Percentiles rank a stretch among this genome's conserved stretches.
Evolutionary conservation across 306 rosid genomes (phyloP).

Genomic region (Coriaria nepalensis): DNA sequence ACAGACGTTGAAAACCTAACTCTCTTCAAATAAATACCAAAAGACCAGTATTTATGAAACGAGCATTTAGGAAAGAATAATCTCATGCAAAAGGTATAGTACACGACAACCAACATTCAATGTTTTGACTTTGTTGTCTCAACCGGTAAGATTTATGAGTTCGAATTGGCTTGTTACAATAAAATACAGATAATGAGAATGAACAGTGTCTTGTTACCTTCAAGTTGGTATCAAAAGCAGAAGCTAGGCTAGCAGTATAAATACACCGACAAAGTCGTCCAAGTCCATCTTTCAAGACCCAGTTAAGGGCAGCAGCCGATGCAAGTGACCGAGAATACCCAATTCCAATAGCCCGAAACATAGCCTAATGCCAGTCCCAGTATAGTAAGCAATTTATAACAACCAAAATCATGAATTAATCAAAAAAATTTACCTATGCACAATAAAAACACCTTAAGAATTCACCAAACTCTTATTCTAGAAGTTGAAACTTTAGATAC

Average conservation of each 20-base stretch:
- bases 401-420: too few relatives aligned
- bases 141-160: too few relatives aligned
- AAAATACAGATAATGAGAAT: too few relatives aligned
- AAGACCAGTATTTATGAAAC: neutral
- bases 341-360: constrained; percentile 87
- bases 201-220: constrained; percentile 35
- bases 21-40: constrained; percentile 43
- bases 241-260: constrained; percentile 81
- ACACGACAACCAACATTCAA: neutral
- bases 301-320: constrained; percentile 84
- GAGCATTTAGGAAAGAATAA: constrained; percentile 9
- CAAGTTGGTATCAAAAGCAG: constrained; percentile 78
- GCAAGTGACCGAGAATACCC: constrained; percentile 76
- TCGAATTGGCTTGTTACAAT: too few relatives aligned
- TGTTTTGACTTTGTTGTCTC: too few relatives aligned
- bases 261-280: constrained; percentile 80
- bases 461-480: too few relatives aligned
- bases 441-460: too few relatives aligned
- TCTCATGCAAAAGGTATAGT: constrained; percentile 1
- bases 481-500: too few relatives aligned
- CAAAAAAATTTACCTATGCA: too few relatives aligned
- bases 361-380: constrained; percentile 43
- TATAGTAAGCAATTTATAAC: too few relatives aligned
- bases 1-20: constrained; percentile 76
- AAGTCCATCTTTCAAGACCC: constrained; percentile 89